Conservation (phyloP, 192 early-diverging fungal genomes). For the Entomortierella beljakovae region DNA sequence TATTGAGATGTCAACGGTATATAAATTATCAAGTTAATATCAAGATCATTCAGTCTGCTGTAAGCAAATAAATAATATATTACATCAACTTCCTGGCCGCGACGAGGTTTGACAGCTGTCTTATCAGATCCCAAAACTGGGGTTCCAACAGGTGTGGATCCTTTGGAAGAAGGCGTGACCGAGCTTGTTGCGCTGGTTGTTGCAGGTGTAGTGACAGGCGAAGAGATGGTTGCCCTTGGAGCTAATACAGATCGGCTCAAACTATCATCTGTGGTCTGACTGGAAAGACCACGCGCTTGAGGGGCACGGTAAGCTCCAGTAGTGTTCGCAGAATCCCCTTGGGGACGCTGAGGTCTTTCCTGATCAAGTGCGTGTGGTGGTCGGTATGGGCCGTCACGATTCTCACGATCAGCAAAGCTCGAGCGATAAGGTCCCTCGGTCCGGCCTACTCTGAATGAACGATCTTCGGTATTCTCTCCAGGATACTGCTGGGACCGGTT, state of each 20-base stretch:
- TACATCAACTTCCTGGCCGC: conserved; percentile 41
- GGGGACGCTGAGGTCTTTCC: conserved; percentile 14
- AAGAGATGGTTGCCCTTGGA: conserved; percentile 11
- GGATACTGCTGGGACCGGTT: conserved; percentile 27
- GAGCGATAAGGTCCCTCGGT: conserved; percentile 37
- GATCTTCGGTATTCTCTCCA: conserved; percentile 57
- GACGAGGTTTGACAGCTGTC: conserved; percentile 27
- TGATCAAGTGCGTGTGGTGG: conserved; percentile 48
- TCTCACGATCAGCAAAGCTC: conserved; percentile 48
- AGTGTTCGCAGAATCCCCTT: conserved; percentile 16
- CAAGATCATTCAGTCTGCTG: background rate
- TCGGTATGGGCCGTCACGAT: conserved; percentile 48
- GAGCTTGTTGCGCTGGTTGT: background rate
- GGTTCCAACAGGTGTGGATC: conserved; percentile 25
- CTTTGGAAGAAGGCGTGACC: background rate
- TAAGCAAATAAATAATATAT: background rate
- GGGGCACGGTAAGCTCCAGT: conserved; percentile 47
- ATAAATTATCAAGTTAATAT: too few species aligned
- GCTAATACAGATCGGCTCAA: conserved; percentile 47
- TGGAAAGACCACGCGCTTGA: conserved; percentile 27
- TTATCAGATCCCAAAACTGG: conserved; percentile 45
- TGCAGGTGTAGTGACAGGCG: conserved; percentile 5
- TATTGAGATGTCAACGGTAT: conserved; percentile 7
- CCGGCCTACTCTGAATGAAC: conserved; percentile 52
- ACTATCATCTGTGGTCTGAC: conserved; percentile 23